Evolutionary conservation across 768 basidiomycete genomes (phyloP).

Genomic region (Leccinum uliginosum): DNA sequence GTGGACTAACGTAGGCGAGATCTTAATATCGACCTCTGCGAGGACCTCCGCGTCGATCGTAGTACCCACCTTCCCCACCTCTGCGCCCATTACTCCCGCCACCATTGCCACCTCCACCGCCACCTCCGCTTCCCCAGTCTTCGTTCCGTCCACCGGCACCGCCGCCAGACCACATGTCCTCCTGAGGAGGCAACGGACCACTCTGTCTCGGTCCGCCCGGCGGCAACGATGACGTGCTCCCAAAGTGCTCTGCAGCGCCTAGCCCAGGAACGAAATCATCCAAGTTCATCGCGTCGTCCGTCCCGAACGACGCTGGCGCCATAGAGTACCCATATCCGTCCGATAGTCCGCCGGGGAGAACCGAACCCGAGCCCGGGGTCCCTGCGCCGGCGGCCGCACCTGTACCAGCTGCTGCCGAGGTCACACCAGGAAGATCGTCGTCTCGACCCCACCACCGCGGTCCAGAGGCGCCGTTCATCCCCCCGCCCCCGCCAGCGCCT

Average conservation of each 20-base stretch:
- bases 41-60: conserved; percentile 22
- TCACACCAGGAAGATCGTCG: conserved; percentile 31
- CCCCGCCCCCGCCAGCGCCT: conserved; percentile 23
- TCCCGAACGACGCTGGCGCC: conserved; percentile 14
- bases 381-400: background rate
- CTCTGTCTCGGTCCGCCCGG: conserved; percentile 32
- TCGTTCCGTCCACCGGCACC: conserved; percentile 31
- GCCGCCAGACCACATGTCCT: conserved; percentile 44
- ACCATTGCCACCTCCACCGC: conserved; percentile 28
- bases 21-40: conserved; percentile 27
- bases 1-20: background rate
- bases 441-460: conserved; percentile 45
- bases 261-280: conserved; percentile 69
- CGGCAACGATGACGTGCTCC: conserved; percentile 3
- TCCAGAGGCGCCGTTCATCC: conserved; percentile 10
- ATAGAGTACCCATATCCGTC: conserved; percentile 26
- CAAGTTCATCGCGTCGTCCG: conserved; percentile 28
- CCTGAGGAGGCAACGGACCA: conserved; percentile 44
- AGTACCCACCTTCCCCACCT: conserved; percentile 32
- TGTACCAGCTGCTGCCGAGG: background rate
- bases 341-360: conserved; percentile 13
- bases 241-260: conserved; percentile 35
- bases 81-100: conserved; percentile 26
- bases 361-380: conserved; percentile 8
- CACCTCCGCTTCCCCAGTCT: conserved; percentile 35